Conservation (phyloP, 257 asterid species). For the Cordia subcordata region DNA sequence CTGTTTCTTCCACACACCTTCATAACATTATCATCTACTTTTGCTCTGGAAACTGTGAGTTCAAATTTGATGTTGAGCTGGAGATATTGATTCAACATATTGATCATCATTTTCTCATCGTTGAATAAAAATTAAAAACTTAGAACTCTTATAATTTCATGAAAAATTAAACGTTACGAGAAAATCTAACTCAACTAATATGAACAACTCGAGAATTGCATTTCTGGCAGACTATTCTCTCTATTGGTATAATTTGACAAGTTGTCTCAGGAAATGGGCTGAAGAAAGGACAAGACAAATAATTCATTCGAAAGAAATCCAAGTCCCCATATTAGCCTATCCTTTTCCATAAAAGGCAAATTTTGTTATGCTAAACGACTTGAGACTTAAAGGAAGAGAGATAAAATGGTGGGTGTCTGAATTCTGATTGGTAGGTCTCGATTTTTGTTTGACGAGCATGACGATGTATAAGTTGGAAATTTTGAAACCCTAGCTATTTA, state of each 20-base stretch:
- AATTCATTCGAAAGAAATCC: not conserved
- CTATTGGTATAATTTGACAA: not conserved
- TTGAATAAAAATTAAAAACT: too few species aligned
- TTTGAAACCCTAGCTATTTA: not conserved
- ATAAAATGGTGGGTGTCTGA: not conserved
- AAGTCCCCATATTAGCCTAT: slow-evolving; percentile 17
- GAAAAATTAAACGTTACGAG: too few species aligned
- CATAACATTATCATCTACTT: too few species aligned
- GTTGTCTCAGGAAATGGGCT: not conserved
- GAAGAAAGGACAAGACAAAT: not conserved
- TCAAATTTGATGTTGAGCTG: too few species aligned
- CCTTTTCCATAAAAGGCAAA: slow-evolving; percentile 9
- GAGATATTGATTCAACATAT: too few species aligned
- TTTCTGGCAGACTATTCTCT: too few species aligned
- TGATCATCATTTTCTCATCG: too few species aligned
- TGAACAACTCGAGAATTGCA: too few species aligned
- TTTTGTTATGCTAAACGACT: slow-evolving; percentile 21
- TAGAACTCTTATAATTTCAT: too few species aligned
- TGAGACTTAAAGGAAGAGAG: slow-evolving; percentile 14
- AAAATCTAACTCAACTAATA: too few species aligned
- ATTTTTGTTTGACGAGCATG: slow-evolving; percentile 15
- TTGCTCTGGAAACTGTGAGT: too few species aligned
- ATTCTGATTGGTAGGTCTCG: not conserved
- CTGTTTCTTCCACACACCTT: too few species aligned
- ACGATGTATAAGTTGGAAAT: slow-evolving; percentile 5